Evolutionary conservation across 2,329 filamentous ascomycete genomes (phyloP), one percentile per base, ranked within the genome.

Genomic region (Aureobasidium lini): DNA sequence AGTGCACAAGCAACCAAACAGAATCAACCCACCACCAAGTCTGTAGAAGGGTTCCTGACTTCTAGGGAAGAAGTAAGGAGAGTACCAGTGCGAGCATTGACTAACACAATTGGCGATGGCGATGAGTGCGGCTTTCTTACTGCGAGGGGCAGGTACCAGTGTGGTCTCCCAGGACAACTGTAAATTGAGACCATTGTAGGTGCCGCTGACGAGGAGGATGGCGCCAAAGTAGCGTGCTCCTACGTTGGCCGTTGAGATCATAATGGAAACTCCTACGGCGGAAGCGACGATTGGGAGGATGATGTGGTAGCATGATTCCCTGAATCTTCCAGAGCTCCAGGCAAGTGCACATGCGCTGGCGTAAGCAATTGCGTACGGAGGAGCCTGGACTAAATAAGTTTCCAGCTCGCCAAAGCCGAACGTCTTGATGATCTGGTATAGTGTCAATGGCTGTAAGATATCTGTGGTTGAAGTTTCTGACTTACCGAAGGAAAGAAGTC

Each of bases 101-200:
- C 69, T 72, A 1, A 75, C 69, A 36, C 70, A 74, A 50, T 77
- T 76, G 5, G 75, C 73, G 46, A 76, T 75, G 0, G 75, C 75
- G 49, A 77, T 73, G 1, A 77, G 69, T 0, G 74, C 75, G 0
- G 75, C 75, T 37, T 72, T 69, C 60, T 77, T 77, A 10, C 68
- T 73, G 1, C 74, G 68, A 0, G 75, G 74, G 0, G 70, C 67
- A 2, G 75, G 74, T 0, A 77, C 73, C 0, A 76, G 67, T 0
- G 72, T 75, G 0, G 74, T 75, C 52, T 76, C 74, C 75, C 74
- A 77, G 0, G 73, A 72, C 1, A 76, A 66, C 61, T 76, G 73
- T 36, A 76, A 63, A 47, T 75, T 75, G 6, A 75, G 69, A 11
- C 72, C 72, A 50, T 67, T 71, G 63, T 72, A 76, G 0, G 73